A percentile compares a stretch with the other conserved stretches of the same genome.
Conservation (phyloP, 257 asterid genomes). For the Solanum chiquidenum region DNA sequence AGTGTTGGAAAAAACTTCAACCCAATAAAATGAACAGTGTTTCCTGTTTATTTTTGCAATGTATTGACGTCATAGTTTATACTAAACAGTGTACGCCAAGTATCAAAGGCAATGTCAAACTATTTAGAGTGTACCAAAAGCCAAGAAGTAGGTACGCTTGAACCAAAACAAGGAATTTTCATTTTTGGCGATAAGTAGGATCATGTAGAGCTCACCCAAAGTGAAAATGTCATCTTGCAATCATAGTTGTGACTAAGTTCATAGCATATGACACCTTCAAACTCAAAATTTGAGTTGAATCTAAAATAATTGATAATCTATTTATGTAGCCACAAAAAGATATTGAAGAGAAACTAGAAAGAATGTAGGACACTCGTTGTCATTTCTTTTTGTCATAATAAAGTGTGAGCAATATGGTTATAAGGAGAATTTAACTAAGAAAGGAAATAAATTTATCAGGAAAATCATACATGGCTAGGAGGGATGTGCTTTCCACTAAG, state of each 20-base stretch:
- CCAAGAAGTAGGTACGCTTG: background rate
- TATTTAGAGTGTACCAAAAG: background rate
- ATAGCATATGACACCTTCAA: background rate
- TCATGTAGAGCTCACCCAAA: background rate
- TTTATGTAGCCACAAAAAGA: background rate
- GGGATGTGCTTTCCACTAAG: constrained; percentile 93
- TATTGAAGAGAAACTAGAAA: background rate
- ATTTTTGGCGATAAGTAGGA: background rate
- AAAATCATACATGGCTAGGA: constrained; percentile 60
- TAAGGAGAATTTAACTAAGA: no score
- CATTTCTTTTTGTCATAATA: background rate
- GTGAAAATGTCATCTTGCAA: background rate
- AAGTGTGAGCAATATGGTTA: no score
- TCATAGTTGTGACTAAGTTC: background rate
- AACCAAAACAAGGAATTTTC: background rate
- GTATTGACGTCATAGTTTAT: background rate
- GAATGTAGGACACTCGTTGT: background rate
- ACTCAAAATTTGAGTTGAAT: background rate
- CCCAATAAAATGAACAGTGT: background rate
- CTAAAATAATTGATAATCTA: background rate
- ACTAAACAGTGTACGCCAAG: background rate
- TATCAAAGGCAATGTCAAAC: background rate
- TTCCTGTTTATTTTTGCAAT: background rate
- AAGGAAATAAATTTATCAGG: no score
- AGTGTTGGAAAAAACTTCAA: no score